Percentiles rank a stretch among this genome's conserved stretches.
Evolutionary conservation across 1,284 basidiomycete species (phyloP).

Genomic region (Naganishia sp.): DNA sequence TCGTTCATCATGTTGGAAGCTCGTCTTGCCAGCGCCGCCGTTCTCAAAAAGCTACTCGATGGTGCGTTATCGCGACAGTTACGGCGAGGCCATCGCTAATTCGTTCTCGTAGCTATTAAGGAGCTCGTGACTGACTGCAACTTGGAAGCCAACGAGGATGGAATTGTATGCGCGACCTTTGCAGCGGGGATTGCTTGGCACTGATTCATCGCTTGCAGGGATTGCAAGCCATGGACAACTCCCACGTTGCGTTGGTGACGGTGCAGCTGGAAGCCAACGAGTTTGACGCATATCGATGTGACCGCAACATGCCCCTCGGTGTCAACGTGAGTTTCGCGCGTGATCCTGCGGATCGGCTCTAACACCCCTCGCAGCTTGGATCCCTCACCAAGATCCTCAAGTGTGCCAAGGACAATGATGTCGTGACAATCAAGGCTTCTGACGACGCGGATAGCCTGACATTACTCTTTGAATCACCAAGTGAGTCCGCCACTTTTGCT

Average conservation of each 20-base stretch:
- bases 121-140: conserved; percentile 98
- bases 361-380: conserved; percentile 58
- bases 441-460: conserved; percentile 90
- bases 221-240: conserved; percentile 99
- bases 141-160: conserved; percentile 96
- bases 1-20: conserved; percentile 78
- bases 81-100: conserved; percentile 12
- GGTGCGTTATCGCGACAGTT: conserved; percentile 58
- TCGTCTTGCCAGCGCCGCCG: conserved; percentile 75
- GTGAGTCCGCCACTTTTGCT: conserved; percentile 57
- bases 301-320: conserved; percentile 91
- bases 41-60: conserved; percentile 83
- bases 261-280: conserved; percentile 74
- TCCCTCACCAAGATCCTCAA: conserved; percentile 94
- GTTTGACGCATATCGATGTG: conserved; percentile 90
- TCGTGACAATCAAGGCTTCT: conserved; percentile 84
- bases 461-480: conserved; percentile 87
- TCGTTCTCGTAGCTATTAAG: conserved; percentile 74
- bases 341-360: neutral
- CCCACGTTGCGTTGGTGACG: conserved; percentile 93
- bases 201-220: conserved; percentile 55
- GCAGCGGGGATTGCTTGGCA: neutral
- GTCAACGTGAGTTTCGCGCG: conserved; percentile 63
- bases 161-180: conserved; percentile 66
- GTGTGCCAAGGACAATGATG: conserved; percentile 95